Evolutionary conservation across 1,284 basidiomycete genomes (phyloP).

Genomic region (Ustilago cynodontis): DNA sequence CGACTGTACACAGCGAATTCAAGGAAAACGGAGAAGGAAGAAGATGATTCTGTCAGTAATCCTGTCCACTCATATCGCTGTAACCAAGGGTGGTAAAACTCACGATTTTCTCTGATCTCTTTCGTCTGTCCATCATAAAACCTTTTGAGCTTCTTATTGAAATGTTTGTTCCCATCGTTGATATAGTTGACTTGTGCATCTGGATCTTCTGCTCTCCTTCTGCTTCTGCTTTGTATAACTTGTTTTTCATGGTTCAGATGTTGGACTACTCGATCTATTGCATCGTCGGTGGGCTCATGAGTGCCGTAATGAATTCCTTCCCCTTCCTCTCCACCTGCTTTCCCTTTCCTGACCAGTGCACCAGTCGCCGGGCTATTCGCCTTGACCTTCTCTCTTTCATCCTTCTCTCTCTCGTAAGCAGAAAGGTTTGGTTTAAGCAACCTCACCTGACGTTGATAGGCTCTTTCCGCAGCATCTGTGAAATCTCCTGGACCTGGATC

Average conservation of each 20-base stretch:
- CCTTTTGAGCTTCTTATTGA: slow-evolving; percentile 98
- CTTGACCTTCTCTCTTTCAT: slow-evolving; percentile 70
- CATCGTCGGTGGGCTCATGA: slow-evolving; percentile 91
- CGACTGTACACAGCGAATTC: slow-evolving; percentile 22
- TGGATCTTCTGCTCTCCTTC: slow-evolving; percentile 88
- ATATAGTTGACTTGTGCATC: slow-evolving; percentile 98
- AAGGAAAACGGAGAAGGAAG: background rate
- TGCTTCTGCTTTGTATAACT: slow-evolving; percentile 77
- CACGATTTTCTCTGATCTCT: slow-evolving; percentile 73
- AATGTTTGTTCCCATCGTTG: slow-evolving; percentile 96
- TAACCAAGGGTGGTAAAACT: background rate
- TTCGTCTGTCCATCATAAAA: slow-evolving; percentile 98
- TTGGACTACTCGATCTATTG: slow-evolving; percentile 88
- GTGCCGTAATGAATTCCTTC: slow-evolving; percentile 78
- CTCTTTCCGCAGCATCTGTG: slow-evolving; percentile 84
- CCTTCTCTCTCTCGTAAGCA: slow-evolving; percentile 87
- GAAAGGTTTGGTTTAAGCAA: slow-evolving; percentile 86
- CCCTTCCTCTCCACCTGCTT: background rate
- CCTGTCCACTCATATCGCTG: background rate
- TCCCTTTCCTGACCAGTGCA: background rate
- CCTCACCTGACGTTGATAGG: slow-evolving; percentile 91
- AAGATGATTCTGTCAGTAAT: background rate
- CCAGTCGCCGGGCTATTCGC: slow-evolving; percentile 4
- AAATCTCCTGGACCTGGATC: slow-evolving; percentile 92
- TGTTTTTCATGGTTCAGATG: slow-evolving; percentile 86